Conservation (phyloP, 768 basidiomycete species). For the Serendipita sp. region DNA sequence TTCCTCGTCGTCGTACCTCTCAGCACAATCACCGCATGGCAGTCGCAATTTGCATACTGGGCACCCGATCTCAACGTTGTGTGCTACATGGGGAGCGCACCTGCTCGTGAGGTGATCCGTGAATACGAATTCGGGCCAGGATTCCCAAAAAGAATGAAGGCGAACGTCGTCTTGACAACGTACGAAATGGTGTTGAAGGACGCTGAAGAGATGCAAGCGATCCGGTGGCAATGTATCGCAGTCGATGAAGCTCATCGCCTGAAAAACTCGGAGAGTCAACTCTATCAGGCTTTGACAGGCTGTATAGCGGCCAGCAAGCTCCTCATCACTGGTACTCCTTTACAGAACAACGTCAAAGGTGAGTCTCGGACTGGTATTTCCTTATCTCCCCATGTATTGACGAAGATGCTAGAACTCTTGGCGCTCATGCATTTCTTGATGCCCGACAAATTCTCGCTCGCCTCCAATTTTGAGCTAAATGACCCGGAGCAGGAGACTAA, state of each 20-base stretch:
- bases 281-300: conserved; percentile 83
- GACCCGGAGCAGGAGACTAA: conserved; percentile 86
- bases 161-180: conserved; percentile 94
- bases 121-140: conserved; percentile 72
- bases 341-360: conserved; percentile 99
- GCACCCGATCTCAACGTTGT: conserved; percentile 94
- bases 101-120: conserved; percentile 80
- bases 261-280: conserved; percentile 93
- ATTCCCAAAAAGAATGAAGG: conserved; percentile 49
- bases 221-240: conserved; percentile 93
- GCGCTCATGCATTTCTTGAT: conserved; percentile 99
- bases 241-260: conserved; percentile 98
- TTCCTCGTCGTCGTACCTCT: conserved; percentile 96
- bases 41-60: conserved; percentile 86
- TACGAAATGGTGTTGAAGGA: conserved; percentile 93
- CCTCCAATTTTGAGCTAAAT: conserved; percentile 87
- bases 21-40: conserved; percentile 97
- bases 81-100: conserved; percentile 83
- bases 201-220: conserved; percentile 68
- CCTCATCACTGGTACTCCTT: conserved; percentile 92
- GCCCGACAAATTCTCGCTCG: conserved; percentile 92
- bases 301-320: conserved; percentile 86
- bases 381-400: neutral
- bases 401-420: conserved; percentile 49
- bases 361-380: conserved; percentile 11